Percentiles rank a stretch among this genome's conserved stretches.
phyloP scores from a whole-genome alignment of 78 protist genomes.

The Salpingoeca rosetta region DNA sequence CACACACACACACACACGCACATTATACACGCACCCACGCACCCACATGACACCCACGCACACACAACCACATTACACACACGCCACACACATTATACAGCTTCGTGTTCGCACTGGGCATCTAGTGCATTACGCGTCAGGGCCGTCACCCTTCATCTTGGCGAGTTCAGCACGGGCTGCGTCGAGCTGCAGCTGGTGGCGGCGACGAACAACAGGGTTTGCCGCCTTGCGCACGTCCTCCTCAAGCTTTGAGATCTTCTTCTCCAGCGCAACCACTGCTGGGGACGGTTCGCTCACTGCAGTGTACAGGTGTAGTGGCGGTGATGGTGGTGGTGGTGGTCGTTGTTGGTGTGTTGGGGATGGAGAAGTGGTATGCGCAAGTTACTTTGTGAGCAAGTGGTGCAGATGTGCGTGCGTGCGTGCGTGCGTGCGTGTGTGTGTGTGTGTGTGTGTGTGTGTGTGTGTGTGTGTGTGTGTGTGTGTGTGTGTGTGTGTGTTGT shows the following conservation, averaged over 20 bases:
- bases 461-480: not conserved
- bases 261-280: slow-evolving; percentile 20
- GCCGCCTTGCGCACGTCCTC: no score
- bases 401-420: no score
- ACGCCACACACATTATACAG: no score
- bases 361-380: no score
- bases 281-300: slow-evolving; percentile 48
- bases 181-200: no score
- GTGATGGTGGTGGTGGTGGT: not conserved
- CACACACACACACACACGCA: slow-evolving; percentile 3
- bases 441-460: not conserved
- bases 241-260: slow-evolving; percentile 41
- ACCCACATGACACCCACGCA: no score
- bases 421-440: not conserved
- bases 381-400: not conserved
- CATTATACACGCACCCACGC: no score
- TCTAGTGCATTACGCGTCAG: slow-evolving; percentile 39
- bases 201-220: no score
- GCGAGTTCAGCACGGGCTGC: slow-evolving; percentile 9
- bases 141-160: slow-evolving; percentile 54
- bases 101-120: no score
- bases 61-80: no score
- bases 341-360: not conserved
- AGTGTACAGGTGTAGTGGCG: slow-evolving; percentile 34
- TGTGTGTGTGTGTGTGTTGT: no score